Conservation (phyloP, 495 filamentous ascomycete species). For the Corynascus novoguineensis region DNA sequence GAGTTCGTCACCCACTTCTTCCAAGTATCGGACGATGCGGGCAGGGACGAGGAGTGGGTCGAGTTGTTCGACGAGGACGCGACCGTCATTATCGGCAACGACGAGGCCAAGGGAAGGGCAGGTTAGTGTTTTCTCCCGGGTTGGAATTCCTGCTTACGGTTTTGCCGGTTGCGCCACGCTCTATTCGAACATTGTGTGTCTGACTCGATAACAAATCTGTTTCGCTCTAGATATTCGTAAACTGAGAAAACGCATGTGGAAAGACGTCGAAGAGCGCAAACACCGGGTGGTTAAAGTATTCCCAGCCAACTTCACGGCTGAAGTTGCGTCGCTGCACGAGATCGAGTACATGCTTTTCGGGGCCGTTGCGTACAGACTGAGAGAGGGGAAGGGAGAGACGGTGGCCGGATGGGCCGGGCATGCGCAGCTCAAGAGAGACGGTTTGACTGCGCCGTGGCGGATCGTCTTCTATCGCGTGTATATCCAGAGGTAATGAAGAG, state of each 20-base stretch:
- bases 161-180: no score
- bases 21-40: constrained; percentile 32
- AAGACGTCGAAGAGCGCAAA: constrained; percentile 23
- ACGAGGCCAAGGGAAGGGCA: constrained; percentile 26
- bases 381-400: constrained; percentile 8
- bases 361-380: constrained; percentile 21
- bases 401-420: constrained; percentile 23
- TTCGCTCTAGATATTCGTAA: constrained; percentile 18
- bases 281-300: constrained; percentile 33
- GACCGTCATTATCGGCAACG: constrained; percentile 30
- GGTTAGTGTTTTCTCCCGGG: constrained; percentile 23
- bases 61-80: constrained; percentile 32
- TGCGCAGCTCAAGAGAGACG: constrained; percentile 17
- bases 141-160: background rate
- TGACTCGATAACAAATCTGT: background rate
- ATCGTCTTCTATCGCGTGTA: constrained; percentile 29
- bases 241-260: constrained; percentile 26
- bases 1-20: constrained; percentile 36
- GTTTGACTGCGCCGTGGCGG: constrained; percentile 15
- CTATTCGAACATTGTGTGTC: no score
- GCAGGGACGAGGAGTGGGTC: constrained; percentile 36
- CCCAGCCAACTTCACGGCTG: constrained; percentile 20
- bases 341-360: constrained; percentile 36
- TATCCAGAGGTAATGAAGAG: constrained; percentile 10
- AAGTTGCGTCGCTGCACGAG: constrained; percentile 4